Conservation (phyloP, 495 filamentous ascomycete species). For the Neohortaea acidophila region DNA sequence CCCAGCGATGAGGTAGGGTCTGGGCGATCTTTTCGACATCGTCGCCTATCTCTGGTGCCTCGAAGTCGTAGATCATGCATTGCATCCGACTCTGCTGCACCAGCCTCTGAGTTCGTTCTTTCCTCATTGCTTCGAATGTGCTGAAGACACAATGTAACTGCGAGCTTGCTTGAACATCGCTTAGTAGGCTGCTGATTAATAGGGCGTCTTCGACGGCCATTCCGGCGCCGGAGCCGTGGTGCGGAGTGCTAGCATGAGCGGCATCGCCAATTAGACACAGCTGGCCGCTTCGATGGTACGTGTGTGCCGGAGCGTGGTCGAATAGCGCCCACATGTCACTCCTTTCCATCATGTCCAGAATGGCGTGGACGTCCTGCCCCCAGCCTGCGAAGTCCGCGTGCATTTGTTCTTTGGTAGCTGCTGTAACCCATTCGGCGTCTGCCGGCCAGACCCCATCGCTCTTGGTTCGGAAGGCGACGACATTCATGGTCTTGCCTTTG, state of each 20-base stretch:
- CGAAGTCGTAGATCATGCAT: slow-evolving; percentile 24
- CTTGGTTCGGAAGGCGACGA: slow-evolving; percentile 32
- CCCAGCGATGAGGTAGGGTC: slow-evolving; percentile 34
- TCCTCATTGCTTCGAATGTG: slow-evolving; percentile 45
- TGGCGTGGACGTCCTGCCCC: slow-evolving; percentile 33
- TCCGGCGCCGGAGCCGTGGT: slow-evolving; percentile 54
- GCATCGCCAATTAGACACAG: slow-evolving; percentile 52
- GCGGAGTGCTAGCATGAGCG: slow-evolving; percentile 53
- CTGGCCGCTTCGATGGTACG: slow-evolving; percentile 38
- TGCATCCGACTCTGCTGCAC: slow-evolving; percentile 20
- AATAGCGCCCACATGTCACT: slow-evolving; percentile 49
- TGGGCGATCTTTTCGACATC: slow-evolving; percentile 24
- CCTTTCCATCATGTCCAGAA: slow-evolving; percentile 31
- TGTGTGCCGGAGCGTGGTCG: slow-evolving; percentile 40
- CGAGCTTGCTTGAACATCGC: slow-evolving; percentile 25
- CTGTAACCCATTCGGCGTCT: slow-evolving; percentile 42
- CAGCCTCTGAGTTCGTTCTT: slow-evolving; percentile 27
- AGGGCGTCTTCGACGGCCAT: slow-evolving; percentile 55
- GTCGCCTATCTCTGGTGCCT: slow-evolving; percentile 17
- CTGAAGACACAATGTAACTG: slow-evolving; percentile 40
- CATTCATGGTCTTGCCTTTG: slow-evolving; percentile 47
- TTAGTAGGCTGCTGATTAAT: slow-evolving; percentile 41
- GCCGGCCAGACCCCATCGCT: slow-evolving; percentile 32
- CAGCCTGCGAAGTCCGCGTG: slow-evolving; percentile 38
- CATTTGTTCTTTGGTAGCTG: slow-evolving; percentile 41